Evolutionary conservation across 305 asterid genomes (phyloP).

Genomic region (Fraxinus sp.): DNA sequence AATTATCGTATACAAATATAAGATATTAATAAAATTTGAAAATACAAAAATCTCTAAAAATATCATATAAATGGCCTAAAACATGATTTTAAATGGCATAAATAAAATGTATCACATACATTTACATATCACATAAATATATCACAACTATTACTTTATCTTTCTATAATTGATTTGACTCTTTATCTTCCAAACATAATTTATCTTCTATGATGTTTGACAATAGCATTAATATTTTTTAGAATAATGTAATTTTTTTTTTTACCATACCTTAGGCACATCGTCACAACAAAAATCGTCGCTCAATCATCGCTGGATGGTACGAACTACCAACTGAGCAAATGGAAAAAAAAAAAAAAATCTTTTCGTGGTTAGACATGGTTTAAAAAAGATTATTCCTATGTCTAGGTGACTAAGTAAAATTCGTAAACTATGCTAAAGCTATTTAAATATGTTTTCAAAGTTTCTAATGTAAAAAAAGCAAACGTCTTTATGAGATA

Average conservation of each 20-base stretch:
- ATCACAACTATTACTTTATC: background rate
- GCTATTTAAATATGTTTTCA: too few relatives aligned
- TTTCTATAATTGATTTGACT: too few relatives aligned
- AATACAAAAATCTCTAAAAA: too few relatives aligned
- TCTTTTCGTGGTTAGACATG: background rate
- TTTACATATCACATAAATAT: too few relatives aligned
- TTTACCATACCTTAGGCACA: background rate
- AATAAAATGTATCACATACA: too few relatives aligned
- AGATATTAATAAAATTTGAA: too few relatives aligned
- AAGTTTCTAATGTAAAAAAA: background rate
- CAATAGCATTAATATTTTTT: too few relatives aligned
- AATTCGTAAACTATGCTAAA: background rate
- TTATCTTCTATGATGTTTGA: too few relatives aligned
- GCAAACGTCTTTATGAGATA: background rate
- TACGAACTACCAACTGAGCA: background rate
- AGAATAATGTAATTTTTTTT: too few relatives aligned
- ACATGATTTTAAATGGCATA: too few relatives aligned
- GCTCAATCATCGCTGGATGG: background rate
- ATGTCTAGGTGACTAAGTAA: too few relatives aligned
- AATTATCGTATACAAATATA: background rate
- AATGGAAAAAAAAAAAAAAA: background rate
- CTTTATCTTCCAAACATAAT: too few relatives aligned
- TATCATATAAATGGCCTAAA: background rate
- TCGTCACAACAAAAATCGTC: background rate
- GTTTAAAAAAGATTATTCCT: background rate